Conservation (phyloP, 2,329 filamentous ascomycete species). For the Drechslerella stenobrocha region DNA sequence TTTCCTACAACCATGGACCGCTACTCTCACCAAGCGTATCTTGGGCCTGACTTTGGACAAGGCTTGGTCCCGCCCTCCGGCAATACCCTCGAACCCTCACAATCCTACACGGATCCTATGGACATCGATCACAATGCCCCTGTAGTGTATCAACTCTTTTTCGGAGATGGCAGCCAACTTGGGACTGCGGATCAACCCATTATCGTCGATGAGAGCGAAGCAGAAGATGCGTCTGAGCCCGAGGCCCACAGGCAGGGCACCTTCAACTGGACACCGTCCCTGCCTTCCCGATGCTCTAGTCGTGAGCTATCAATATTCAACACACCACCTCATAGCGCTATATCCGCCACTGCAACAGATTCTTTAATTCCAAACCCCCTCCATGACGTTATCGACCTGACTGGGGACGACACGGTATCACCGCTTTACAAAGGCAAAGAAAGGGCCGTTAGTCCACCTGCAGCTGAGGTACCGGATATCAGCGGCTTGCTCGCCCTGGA, state of each 20-base stretch:
- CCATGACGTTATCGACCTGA: conserved; percentile 20
- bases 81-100: no score
- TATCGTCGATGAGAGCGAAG: conserved; percentile 22
- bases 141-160: not conserved
- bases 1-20: not conserved
- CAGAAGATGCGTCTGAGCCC: not conserved
- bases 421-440: conserved; percentile 1
- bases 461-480: conserved; percentile 14
- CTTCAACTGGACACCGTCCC: not conserved
- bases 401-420: conserved; percentile 4
- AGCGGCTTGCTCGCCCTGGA: conserved; percentile 14
- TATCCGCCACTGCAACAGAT: conserved; percentile 6
- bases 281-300: conserved; percentile 9
- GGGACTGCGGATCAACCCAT: conserved; percentile 9
- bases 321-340: conserved; percentile 17
- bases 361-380: conserved; percentile 9
- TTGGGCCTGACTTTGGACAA: not conserved
- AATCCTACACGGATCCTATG: not conserved
- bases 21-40: no score
- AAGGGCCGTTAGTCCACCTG: not conserved
- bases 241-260: not conserved
- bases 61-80: not conserved
- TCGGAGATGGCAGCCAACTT: not conserved
- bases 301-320: conserved; percentile 19
- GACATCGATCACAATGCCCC: not conserved